Conservation (phyloP, 164 flowering plant species). For the Saururus chinensis region DNA sequence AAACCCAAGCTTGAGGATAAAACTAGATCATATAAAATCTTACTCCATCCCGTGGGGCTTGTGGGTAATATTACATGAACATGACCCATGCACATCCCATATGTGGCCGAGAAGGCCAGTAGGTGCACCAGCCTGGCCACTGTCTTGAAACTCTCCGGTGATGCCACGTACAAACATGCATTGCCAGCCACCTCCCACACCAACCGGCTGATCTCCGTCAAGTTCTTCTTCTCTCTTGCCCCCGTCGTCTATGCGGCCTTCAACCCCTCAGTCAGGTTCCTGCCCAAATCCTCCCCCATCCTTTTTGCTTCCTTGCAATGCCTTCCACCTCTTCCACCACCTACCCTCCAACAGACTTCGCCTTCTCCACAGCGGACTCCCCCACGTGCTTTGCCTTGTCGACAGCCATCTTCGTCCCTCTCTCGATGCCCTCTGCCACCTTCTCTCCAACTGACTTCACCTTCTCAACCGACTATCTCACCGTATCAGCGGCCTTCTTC, state of each 20-base stretch:
- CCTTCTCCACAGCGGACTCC: neutral
- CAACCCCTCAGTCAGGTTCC: neutral
- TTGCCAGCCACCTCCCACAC: slow-evolving; percentile 8
- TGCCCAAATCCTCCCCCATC: neutral
- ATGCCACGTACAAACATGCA: slow-evolving; percentile 3
- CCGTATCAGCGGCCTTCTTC: no score
- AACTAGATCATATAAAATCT: no score
- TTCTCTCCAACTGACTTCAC: neutral
- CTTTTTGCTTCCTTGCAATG: slow-evolving; percentile 1
- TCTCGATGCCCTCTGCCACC: neutral
- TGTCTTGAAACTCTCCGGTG: slow-evolving; percentile 8
- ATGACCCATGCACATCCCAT: slow-evolving; percentile 47
- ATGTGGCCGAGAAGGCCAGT: slow-evolving; percentile 46
- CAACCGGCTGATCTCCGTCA: slow-evolving; percentile 2
- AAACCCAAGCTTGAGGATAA: no score
- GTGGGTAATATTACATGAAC: no score
- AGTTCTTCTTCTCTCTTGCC: no score
- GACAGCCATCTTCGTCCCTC: neutral
- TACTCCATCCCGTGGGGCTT: no score
- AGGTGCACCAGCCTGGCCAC: slow-evolving; percentile 21
- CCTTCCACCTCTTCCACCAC: no score
- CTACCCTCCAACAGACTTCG: slow-evolving; percentile 1
- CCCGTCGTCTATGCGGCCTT: slow-evolving; percentile 1
- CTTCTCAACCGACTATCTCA: neutral
- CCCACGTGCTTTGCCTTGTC: slow-evolving; percentile 7